Evolutionary conservation across 1,284 basidiomycete species (phyloP).

Genomic region (Ustilago loliicola): DNA sequence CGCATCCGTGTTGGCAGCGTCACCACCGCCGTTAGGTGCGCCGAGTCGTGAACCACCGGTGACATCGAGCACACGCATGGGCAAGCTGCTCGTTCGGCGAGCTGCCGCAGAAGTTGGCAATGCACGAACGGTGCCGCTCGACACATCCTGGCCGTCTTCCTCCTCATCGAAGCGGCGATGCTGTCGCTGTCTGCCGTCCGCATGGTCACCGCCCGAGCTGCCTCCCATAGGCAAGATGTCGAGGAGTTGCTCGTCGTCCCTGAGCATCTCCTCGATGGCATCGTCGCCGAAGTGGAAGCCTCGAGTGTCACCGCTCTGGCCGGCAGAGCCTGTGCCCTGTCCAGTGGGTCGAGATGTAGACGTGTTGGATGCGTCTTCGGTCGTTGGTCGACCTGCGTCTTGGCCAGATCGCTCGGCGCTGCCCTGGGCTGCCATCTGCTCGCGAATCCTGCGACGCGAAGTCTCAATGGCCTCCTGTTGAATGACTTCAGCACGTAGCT

Average conservation of each 20-base stretch:
- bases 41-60: slow-evolving; percentile 17
- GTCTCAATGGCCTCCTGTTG: slow-evolving; percentile 89
- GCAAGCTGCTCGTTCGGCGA: slow-evolving; percentile 9
- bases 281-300: slow-evolving; percentile 11
- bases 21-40: slow-evolving; percentile 5
- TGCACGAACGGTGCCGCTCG: slow-evolving; percentile 32
- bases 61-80: slow-evolving; percentile 32
- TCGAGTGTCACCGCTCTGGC: slow-evolving; percentile 10
- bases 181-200: slow-evolving; percentile 31
- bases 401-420: slow-evolving; percentile 14
- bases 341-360: slow-evolving; percentile 1
- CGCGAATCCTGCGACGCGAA: slow-evolving; percentile 72
- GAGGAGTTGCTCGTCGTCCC: slow-evolving; percentile 86
- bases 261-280: slow-evolving; percentile 79
- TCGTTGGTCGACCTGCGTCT: slow-evolving; percentile 14
- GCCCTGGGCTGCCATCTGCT: slow-evolving; percentile 36
- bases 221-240: slow-evolving; percentile 77
- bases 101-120: slow-evolving; percentile 18
- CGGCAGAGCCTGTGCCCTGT: slow-evolving; percentile 14
- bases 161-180: slow-evolving; percentile 42
- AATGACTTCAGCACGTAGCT: slow-evolving; percentile 95
- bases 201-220: slow-evolving; percentile 23
- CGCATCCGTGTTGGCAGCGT: slow-evolving; percentile 2
- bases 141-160: slow-evolving; percentile 41
- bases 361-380: slow-evolving; percentile 8